Base-by-base conservation (phyloP, 352 stramenopile species). In the Globisporangium spiculum region DNA sequence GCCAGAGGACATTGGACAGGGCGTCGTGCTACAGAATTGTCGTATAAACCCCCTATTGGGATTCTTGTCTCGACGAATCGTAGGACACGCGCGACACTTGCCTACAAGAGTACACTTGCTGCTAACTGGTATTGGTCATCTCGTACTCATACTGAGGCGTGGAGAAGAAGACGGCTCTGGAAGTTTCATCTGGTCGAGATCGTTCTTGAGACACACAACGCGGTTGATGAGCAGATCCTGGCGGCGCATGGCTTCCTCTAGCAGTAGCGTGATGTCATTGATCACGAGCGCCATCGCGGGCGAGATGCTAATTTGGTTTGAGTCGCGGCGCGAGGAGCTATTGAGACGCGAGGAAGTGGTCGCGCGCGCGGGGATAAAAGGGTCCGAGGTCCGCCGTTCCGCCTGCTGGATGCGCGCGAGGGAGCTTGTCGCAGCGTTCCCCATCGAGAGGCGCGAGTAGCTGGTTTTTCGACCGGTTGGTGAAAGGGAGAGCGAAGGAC, bases 201-300 rank as follows among this genome's bases (percentile, higher is more conserved):
- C 73, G 41, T 70, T 72, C 56, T 82, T 78, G 24, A 87, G 66
- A 7, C 68, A 73, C 26, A 75, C 14, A 38, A 89, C 67, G 62
- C 76, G 75, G 20, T 65, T 73, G 27, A 87, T 57, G 7, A 89
- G 67, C 68, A 77, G 59, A 14, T 87, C 75, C 52, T 89, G 81
- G 32, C 79, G 70, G 12, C 77, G 77, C 52, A 67, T 78, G 30
- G 76, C 72, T 69, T 87, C 79, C 54, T 88, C 77, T 1, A 88
- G 63, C 22, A 85, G 44, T 1, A 75, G 65, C 10, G 70, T 62
- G 34, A 78, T 75, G 30, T 89, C 81, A 3, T 53, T 70, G 65
- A 89, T 78, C 72, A 78, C 69, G 55, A 80, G 71, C 7, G 67
- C 72, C 76, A 88, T 88, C 9, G 56, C 57, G n/a, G 79, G 58